Percentiles rank a stretch among this genome's conserved stretches.
phyloP scores from a whole-genome alignment of 176 grass and related monocot species.

The Tuctoria greenei region DNA sequence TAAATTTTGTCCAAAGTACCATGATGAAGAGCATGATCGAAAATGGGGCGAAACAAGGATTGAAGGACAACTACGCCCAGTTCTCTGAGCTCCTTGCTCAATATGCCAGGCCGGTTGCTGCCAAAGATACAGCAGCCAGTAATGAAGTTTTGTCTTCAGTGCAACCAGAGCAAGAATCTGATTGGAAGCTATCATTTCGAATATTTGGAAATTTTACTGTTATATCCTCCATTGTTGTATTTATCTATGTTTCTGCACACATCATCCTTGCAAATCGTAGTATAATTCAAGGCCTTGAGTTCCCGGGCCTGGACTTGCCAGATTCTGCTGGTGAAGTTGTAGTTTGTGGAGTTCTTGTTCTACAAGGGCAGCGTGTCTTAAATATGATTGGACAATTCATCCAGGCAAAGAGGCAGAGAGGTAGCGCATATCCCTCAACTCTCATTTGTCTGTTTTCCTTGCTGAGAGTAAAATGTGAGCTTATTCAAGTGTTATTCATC shows the following conservation, averaged over 20 bases:
- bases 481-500: conserved; percentile 21
- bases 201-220: conserved; percentile 90
- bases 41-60: conserved; percentile 81
- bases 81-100: conserved; percentile 65
- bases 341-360: conserved; percentile 79
- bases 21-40: conserved; percentile 98
- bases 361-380: conserved; percentile 79
- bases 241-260: conserved; percentile 69
- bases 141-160: conserved; percentile 66
- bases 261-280: conserved; percentile 70
- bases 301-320: conserved; percentile 81
- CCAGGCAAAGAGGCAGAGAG: conserved; percentile 77
- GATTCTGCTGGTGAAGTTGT: conserved; percentile 94
- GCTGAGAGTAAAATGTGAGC: neutral
- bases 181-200: conserved; percentile 69
- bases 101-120: conserved; percentile 62
- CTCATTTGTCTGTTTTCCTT: neutral
- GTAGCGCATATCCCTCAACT: conserved; percentile 47
- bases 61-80: conserved; percentile 74
- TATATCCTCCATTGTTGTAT: conserved; percentile 59
- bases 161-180: conserved; percentile 60
- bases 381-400: conserved; percentile 73
- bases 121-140: conserved; percentile 48
- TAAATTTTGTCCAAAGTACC: conserved; percentile 89
- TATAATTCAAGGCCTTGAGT: conserved; percentile 84